Evolutionary conservation across 2,329 filamentous ascomycete species (phyloP).

Genomic region (Clathrospora elynae): DNA sequence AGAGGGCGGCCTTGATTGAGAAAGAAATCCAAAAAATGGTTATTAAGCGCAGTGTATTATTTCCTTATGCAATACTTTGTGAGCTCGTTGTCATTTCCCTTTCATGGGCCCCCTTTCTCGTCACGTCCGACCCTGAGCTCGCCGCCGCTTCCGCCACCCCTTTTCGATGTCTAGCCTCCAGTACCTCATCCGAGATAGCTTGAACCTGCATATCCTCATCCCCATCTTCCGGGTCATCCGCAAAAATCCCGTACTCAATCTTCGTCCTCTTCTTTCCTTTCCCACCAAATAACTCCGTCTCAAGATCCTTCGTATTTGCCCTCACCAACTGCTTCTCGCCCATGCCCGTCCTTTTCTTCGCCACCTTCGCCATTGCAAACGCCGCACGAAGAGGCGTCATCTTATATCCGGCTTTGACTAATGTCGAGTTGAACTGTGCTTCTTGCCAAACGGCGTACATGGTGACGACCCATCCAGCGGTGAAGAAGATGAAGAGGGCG

Average conservation of each 20-base stretch:
- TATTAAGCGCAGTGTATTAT: too few species aligned
- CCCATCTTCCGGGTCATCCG: conserved; percentile 6
- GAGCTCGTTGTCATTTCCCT: too few species aligned
- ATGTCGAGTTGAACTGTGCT: conserved; percentile 31
- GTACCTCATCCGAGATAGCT: too few species aligned
- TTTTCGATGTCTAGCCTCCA: too few species aligned
- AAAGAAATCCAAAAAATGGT: too few species aligned
- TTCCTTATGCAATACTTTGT: too few species aligned
- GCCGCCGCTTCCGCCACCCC: too few species aligned
- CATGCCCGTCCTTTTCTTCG: conserved; percentile 30
- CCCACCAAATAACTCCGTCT: conserved; percentile 27
- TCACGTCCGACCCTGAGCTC: too few species aligned
- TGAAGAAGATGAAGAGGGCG: conserved; percentile 37
- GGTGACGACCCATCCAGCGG: conserved; percentile 37
- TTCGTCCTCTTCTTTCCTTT: conserved; percentile 18
- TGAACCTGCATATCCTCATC: conserved; percentile 1
- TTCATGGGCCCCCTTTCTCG: too few species aligned
- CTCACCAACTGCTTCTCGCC: conserved; percentile 24
- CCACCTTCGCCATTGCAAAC: conserved; percentile 35
- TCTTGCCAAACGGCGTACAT: conserved; percentile 48
- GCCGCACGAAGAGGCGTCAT: conserved; percentile 43
- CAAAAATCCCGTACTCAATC: conserved; percentile 21
- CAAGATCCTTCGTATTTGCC: conserved; percentile 19
- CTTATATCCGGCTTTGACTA: conserved; percentile 35
- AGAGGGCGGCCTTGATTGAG: too few species aligned